A percentile compares a stretch with the other conserved stretches of the same genome.
Evolutionary conservation across 352 stramenopile species (phyloP).

Genomic region (Phytopythium helicoides): DNA sequence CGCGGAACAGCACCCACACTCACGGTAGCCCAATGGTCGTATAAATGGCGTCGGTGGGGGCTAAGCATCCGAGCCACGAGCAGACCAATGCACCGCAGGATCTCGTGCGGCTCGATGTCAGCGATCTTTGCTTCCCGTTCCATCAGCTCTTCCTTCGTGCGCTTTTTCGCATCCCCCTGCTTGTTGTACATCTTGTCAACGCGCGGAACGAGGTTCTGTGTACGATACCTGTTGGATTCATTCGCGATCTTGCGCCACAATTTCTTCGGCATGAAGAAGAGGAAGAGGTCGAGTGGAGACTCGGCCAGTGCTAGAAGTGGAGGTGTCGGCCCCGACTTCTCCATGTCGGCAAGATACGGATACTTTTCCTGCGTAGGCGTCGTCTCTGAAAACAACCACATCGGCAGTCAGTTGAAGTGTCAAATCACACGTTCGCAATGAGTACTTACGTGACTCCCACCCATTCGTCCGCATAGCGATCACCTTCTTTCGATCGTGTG

Average conservation of each 20-base stretch:
- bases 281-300: conserved; percentile 9
- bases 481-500: no score
- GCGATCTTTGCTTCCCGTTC: not conserved
- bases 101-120: no score
- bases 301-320: not conserved
- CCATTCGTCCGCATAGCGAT: no score
- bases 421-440: no score
- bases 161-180: not conserved
- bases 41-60: no score
- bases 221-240: conserved; percentile 12
- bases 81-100: no score
- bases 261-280: conserved; percentile 14
- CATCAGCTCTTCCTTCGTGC: not conserved
- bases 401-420: no score
- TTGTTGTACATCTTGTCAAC: not conserved
- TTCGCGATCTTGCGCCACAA: conserved; percentile 16
- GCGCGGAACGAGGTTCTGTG: conserved; percentile 2
- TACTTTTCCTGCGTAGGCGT: not conserved
- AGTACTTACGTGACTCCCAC: no score
- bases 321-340: not conserved
- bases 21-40: no score
- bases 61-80: no score
- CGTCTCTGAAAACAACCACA: not conserved
- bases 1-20: no score
- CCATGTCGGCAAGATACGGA: not conserved